phyloP scores from a whole-genome alignment of 768 basidiomycete species.

The Pisolithus orientalis region DNA sequence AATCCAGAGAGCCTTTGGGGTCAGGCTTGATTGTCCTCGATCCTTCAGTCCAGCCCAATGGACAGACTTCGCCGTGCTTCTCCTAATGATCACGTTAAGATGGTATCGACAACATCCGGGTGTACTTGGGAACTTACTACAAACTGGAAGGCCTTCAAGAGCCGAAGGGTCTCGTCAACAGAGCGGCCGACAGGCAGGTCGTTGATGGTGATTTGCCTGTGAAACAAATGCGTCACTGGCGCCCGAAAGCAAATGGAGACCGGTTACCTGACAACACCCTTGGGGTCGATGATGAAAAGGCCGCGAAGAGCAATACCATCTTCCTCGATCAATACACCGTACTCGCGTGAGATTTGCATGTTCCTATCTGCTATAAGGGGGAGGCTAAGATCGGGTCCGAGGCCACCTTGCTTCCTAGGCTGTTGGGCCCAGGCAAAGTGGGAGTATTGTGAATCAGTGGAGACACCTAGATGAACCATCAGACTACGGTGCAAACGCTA shows the following conservation, averaged over 20 bases:
- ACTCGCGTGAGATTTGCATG: slow-evolving; percentile 77
- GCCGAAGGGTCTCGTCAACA: slow-evolving; percentile 86
- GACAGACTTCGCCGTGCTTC: slow-evolving; percentile 88
- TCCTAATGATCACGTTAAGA: slow-evolving; percentile 43
- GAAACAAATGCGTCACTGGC: not conserved
- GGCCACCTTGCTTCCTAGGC: slow-evolving; percentile 78
- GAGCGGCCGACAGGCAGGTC: slow-evolving; percentile 94
- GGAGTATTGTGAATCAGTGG: slow-evolving; percentile 85
- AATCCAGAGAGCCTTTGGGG: slow-evolving; percentile 66
- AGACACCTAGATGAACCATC: slow-evolving; percentile 44
- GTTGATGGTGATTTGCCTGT: slow-evolving; percentile 80
- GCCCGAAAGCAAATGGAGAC: not conserved
- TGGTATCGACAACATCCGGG: not conserved
- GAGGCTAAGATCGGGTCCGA: slow-evolving; percentile 83
- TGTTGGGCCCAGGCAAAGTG: slow-evolving; percentile 86
- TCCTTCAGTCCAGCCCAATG: slow-evolving; percentile 84
- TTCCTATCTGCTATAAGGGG: slow-evolving; percentile 76
- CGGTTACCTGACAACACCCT: slow-evolving; percentile 61
- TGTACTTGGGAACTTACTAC: slow-evolving; percentile 40
- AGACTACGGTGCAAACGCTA: not conserved
- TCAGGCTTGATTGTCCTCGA: slow-evolving; percentile 78
- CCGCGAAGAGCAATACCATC: slow-evolving; percentile 86
- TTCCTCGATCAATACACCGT: slow-evolving; percentile 85
- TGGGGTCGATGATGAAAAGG: slow-evolving; percentile 81
- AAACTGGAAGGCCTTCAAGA: slow-evolving; percentile 92